Conservation (phyloP, 805 yeast species). For the Lachancea kluyveri region DNA sequence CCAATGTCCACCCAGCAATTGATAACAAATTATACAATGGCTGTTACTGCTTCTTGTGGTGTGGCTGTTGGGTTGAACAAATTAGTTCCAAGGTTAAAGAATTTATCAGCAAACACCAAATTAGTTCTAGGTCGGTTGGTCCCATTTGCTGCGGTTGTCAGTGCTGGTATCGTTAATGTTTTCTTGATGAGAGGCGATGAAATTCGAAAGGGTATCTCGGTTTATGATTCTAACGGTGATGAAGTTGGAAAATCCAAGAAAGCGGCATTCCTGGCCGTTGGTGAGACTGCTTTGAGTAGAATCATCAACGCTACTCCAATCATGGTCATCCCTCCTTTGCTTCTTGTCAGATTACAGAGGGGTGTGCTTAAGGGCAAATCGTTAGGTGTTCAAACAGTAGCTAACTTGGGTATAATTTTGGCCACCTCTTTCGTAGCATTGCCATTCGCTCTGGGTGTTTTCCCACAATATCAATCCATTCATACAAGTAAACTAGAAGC, state of each 20-base stretch:
- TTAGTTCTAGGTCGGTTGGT: constrained; percentile 77
- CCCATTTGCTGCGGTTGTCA: constrained; percentile 97
- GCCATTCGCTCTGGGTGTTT: constrained; percentile 92
- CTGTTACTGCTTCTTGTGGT: constrained; percentile 91
- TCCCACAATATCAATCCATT: constrained; percentile 81
- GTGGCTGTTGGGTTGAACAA: constrained; percentile 93
- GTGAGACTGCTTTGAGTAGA: constrained; percentile 92
- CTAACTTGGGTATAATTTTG: constrained; percentile 82
- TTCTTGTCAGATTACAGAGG: constrained; percentile 72
- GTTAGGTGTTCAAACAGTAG: constrained; percentile 53
- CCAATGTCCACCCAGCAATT: constrained; percentile 79
- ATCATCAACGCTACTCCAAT: constrained; percentile 95
- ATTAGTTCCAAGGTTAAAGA: constrained; percentile 77
- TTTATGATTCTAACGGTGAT: constrained; percentile 59
- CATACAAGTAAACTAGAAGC: constrained; percentile 56
- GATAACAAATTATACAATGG: constrained; percentile 71
- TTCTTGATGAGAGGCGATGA: constrained; percentile 95
- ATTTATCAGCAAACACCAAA: constrained; percentile 62
- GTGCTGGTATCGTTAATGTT: constrained; percentile 96
- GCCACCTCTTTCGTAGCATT: constrained; percentile 79
- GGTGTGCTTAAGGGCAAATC: constrained; percentile 64
- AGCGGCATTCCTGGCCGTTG: constrained; percentile 92
- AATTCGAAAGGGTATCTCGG: constrained; percentile 75
- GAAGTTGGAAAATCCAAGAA: constrained; percentile 67
- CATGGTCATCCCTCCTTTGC: constrained; percentile 92